phyloP scores from a whole-genome alignment of 345 rosid species.

The Stellera chamaejasme region DNA sequence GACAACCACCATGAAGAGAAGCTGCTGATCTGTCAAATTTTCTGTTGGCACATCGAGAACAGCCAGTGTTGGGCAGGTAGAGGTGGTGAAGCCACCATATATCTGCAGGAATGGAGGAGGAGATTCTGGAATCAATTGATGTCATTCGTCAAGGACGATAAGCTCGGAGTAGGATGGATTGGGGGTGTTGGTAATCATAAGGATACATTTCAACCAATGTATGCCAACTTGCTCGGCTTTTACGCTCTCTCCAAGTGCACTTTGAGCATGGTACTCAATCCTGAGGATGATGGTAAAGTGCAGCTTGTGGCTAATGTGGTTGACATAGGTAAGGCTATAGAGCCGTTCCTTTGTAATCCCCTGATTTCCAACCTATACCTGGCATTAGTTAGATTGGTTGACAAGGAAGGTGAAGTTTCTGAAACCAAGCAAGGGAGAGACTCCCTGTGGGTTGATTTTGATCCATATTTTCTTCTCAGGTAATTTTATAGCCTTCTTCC shows the following conservation, averaged over 20 bases:
- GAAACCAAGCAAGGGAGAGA: conserved; percentile 17
- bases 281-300: conserved; percentile 1
- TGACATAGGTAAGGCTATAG: conserved; percentile 46
- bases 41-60: conserved; percentile 66
- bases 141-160: conserved; percentile 42
- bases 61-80: conserved; percentile 23
- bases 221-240: conserved; percentile 76
- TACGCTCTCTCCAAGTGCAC: conserved; percentile 63
- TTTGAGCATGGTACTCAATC: conserved; percentile 23
- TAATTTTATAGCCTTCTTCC: not conserved
- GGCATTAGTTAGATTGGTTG: conserved; percentile 40
- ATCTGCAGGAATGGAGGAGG: conserved; percentile 49
- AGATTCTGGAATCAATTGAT: conserved; percentile 47
- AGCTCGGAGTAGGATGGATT: conserved; percentile 53
- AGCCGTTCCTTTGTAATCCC: conserved; percentile 62
- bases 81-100: conserved; percentile 17
- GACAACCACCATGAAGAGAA: conserved; percentile 95
- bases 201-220: conserved; percentile 77
- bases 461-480: conserved; percentile 75
- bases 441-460: conserved; percentile 53
- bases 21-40: conserved; percentile 66
- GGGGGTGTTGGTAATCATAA: conserved; percentile 85
- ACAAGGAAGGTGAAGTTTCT: conserved; percentile 18
- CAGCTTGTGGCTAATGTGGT: conserved; percentile 30
- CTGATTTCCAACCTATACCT: conserved; percentile 54